Conservation (phyloP, 176 grass and related monocot species). For the Leersia perrieri region DNA sequence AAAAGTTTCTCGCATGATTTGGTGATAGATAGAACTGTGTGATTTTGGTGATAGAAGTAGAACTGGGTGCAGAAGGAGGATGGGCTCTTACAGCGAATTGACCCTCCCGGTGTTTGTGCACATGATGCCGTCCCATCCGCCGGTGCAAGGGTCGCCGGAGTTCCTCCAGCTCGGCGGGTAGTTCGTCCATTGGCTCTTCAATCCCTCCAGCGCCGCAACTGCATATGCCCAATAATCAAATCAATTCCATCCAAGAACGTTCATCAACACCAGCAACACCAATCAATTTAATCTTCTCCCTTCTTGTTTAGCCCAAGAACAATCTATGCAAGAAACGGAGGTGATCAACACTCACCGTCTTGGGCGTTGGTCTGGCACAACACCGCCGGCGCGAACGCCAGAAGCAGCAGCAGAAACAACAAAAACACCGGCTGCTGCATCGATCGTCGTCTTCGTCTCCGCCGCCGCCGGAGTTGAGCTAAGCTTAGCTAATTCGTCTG, state of each 20-base stretch:
- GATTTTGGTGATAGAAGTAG: background rate
- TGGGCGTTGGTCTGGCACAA: conserved; percentile 29
- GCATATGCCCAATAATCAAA: background rate
- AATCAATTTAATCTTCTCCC: too few species aligned
- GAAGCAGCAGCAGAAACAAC: background rate
- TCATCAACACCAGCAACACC: background rate
- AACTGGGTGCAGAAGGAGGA: background rate
- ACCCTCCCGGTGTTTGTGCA: conserved; percentile 42
- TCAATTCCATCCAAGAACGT: too few species aligned
- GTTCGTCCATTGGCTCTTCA: conserved; percentile 36
- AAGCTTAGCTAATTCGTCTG: background rate
- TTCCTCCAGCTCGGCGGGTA: conserved; percentile 41
- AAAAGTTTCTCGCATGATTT: background rate
- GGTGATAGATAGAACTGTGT: too few species aligned
- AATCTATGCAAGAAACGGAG: background rate
- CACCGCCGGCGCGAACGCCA: background rate
- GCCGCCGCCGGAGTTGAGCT: background rate
- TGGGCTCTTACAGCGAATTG: conserved; percentile 37
- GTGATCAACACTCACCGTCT: conserved; percentile 35
- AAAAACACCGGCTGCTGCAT: background rate
- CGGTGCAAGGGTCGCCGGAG: conserved; percentile 44
- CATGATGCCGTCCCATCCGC: conserved; percentile 40
- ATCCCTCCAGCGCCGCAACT: conserved; percentile 4
- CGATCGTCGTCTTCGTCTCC: background rate
- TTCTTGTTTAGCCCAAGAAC: background rate